phyloP scores from a whole-genome alignment of 2,329 filamentous ascomycete genomes.

The Rhinocladiella mackenziei region DNA sequence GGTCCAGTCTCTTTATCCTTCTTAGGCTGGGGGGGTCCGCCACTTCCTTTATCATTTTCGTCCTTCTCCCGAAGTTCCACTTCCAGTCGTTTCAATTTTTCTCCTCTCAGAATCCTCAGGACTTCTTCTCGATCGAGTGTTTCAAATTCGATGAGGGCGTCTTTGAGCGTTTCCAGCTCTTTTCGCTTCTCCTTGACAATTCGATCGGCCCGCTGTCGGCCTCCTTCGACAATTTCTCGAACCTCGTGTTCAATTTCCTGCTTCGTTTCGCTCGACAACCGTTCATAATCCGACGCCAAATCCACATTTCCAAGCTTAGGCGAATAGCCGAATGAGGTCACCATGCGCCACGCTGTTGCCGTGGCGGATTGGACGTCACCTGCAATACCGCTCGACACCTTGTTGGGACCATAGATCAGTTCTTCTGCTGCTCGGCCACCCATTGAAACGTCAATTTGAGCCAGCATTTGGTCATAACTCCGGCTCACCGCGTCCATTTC shows the following conservation, averaged over 20 bases:
- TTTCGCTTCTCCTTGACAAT: slow-evolving; percentile 71
- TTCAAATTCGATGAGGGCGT: slow-evolving; percentile 90
- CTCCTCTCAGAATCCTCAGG: slow-evolving; percentile 80
- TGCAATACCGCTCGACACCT: slow-evolving; percentile 84
- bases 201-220: slow-evolving; percentile 66
- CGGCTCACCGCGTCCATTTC: slow-evolving; percentile 80
- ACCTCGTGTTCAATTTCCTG: slow-evolving; percentile 85
- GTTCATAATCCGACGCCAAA: slow-evolving; percentile 72
- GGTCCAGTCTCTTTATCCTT: slow-evolving; percentile 27
- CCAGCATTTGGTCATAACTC: slow-evolving; percentile 78
- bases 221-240: slow-evolving; percentile 76
- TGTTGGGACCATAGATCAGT: slow-evolving; percentile 83
- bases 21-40: slow-evolving; percentile 25
- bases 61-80: slow-evolving; percentile 51
- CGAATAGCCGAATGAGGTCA: slow-evolving; percentile 87
- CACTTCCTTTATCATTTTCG: slow-evolving; percentile 30
- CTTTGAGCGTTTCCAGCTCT: slow-evolving; percentile 81
- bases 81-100: slow-evolving; percentile 69
- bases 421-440: slow-evolving; percentile 87
- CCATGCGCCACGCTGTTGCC: slow-evolving; percentile 76
- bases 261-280: slow-evolving; percentile 80
- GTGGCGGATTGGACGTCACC: slow-evolving; percentile 80
- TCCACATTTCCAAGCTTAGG: slow-evolving; percentile 84
- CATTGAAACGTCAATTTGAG: slow-evolving; percentile 73
- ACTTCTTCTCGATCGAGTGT: slow-evolving; percentile 86